A percentile compares a stretch with the other conserved stretches of the same genome.
phyloP scores from a whole-genome alignment of 192 early-diverging fungal species.

The Rhizophagus sp. region DNA sequence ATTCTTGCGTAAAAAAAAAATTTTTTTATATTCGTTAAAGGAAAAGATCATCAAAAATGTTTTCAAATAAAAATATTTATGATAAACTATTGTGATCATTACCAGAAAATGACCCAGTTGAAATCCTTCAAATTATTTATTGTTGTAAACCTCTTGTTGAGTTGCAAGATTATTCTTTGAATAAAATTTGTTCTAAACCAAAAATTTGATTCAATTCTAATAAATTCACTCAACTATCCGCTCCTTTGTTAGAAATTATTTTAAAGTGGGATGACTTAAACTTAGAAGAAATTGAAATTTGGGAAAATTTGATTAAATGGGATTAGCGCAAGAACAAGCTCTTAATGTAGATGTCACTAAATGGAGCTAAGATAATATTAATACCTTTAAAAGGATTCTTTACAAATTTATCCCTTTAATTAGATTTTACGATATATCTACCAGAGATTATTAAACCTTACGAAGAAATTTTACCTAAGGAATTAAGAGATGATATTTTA shows the following conservation, averaged over 20 bases:
- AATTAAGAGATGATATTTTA: neutral
- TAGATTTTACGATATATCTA: neutral
- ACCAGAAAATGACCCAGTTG: neutral
- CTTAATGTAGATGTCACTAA: neutral
- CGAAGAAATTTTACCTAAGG: neutral
- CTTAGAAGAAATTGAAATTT: neutral
- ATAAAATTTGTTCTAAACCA: neutral
- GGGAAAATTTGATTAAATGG: slow-evolving; percentile 8
- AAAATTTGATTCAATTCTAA: neutral
- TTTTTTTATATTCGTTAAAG: no score
- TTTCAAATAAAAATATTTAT: no score
- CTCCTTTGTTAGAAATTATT: no score
- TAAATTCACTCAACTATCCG: neutral
- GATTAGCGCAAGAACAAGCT: neutral
- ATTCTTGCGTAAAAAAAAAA: no score
- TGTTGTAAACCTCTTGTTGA: neutral
- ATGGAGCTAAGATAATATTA: neutral
- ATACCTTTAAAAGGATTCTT: no score
- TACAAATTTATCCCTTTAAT: no score
- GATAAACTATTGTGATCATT: no score
- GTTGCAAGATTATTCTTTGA: neutral
- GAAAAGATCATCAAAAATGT: no score
- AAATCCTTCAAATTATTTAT: neutral
- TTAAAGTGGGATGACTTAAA: neutral
- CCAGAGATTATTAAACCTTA: neutral